A percentile compares a stretch with the other conserved stretches of the same genome.
Conservation (phyloP, 305 asterid genomes). For the Lippia alba region DNA sequence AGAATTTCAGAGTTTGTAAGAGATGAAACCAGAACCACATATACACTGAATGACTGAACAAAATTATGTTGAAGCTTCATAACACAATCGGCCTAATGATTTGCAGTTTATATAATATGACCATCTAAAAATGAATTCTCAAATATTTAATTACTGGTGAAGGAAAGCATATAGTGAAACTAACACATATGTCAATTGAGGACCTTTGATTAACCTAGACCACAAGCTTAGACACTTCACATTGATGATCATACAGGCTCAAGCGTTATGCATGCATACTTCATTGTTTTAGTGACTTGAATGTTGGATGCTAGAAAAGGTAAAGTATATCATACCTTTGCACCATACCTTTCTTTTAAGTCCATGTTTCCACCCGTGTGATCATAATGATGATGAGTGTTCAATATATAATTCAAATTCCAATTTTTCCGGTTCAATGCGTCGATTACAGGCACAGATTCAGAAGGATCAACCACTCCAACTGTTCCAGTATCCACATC, state of each 20-base stretch:
- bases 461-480: constrained; percentile 99
- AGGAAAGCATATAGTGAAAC: neutral
- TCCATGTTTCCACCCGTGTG: constrained; percentile 97
- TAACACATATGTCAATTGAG: neutral
- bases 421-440: constrained; percentile 74
- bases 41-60: too few species aligned
- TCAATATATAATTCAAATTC: constrained; percentile 86
- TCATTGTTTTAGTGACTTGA: constrained; percentile 9
- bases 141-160: neutral
- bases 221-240: constrained; percentile 1
- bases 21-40: too few species aligned
- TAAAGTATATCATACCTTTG: constrained; percentile 72
- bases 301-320: constrained; percentile 36
- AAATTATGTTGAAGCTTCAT: constrained; percentile 10
- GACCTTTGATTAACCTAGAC: constrained; percentile 16
- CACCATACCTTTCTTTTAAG: constrained; percentile 93
- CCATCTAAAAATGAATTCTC: constrained; percentile 6
- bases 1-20: too few species aligned
- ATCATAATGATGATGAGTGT: constrained; percentile 96
- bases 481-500: constrained; percentile 96
- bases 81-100: neutral
- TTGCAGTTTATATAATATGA: neutral
- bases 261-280: constrained; percentile 24
- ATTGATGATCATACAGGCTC: constrained; percentile 3
- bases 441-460: constrained; percentile 79